These are phyloP conservation scores for Monosporozyma unispora DNA, from an alignment of 805 yeast species.

Conservation along the genomic window DNA sequence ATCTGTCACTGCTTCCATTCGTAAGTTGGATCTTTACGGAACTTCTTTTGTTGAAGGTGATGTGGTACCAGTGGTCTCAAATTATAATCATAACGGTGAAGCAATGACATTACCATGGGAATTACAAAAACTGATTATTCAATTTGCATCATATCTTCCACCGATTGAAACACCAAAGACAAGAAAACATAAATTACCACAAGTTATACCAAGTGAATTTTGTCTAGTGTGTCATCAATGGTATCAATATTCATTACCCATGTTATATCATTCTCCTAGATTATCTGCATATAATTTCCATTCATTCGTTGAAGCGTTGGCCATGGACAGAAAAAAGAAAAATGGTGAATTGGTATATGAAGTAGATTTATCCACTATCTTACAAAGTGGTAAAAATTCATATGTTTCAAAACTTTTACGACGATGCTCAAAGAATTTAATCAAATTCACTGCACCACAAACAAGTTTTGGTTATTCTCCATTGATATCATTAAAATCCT, in stretches of 20 bases:
- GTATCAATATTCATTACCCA: slow-evolving; percentile 51
- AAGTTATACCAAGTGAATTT: slow-evolving; percentile 30
- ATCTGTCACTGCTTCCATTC: background rate
- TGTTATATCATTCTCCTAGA: slow-evolving; percentile 54
- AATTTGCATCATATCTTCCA: background rate
- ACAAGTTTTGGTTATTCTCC: slow-evolving; percentile 92
- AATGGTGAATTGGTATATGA: slow-evolving; percentile 50
- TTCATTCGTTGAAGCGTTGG: slow-evolving; percentile 61
- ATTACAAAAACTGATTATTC: slow-evolving; percentile 35
- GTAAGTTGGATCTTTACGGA: background rate
- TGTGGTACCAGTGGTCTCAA: background rate
- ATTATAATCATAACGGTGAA: background rate
- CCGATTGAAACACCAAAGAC: slow-evolving; percentile 35
- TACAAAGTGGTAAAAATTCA: slow-evolving; percentile 89
- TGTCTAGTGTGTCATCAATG: slow-evolving; percentile 54
- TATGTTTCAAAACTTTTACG: slow-evolving; percentile 74
- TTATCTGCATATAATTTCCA: slow-evolving; percentile 61
- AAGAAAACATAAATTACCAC: slow-evolving; percentile 2
- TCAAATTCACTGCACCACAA: slow-evolving; percentile 81
- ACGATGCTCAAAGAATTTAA: slow-evolving; percentile 58
- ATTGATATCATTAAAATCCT: slow-evolving; percentile 65
- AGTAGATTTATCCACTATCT: slow-evolving; percentile 67
- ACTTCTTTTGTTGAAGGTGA: background rate
- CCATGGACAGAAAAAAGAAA: slow-evolving; percentile 38
- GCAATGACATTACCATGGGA: slow-evolving; percentile 40